Conservation (phyloP, 345 rosid genomes). For the Hibiscus trionum region DNA sequence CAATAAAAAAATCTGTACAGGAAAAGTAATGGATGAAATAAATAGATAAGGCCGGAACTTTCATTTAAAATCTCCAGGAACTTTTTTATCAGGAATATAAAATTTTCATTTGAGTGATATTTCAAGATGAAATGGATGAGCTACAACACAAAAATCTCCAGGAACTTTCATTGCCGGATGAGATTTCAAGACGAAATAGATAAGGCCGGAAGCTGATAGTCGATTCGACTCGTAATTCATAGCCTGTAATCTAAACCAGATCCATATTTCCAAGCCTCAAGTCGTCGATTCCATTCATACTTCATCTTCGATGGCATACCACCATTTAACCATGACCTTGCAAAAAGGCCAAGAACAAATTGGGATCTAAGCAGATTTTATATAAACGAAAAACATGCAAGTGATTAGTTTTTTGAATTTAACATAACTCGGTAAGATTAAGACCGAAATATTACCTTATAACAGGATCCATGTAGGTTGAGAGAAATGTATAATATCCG, state of each 20-base stretch:
- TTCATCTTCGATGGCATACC: conserved; percentile 43
- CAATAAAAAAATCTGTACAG: not conserved
- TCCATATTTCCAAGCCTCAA: conserved; percentile 16
- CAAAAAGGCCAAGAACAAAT: conserved; percentile 4
- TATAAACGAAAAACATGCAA: too few species aligned
- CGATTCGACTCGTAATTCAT: not conserved
- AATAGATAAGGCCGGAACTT: too few species aligned
- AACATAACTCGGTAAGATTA: not conserved
- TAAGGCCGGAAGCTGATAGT: not conserved
- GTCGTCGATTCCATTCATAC: conserved; percentile 62
- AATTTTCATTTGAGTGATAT: not conserved
- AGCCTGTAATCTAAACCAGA: not conserved
- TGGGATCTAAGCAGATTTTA: conserved; percentile 1
- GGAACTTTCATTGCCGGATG: not conserved
- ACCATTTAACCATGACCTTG: conserved; percentile 46
- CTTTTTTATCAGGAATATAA: not conserved
- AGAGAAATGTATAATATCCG: conserved; percentile 74
- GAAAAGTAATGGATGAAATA: too few species aligned
- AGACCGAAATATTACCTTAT: conserved; percentile 43
- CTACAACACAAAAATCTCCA: not conserved
- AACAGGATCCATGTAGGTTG: conserved; percentile 61
- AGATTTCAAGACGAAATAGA: not conserved
- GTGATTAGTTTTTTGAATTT: too few species aligned
- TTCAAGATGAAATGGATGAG: not conserved
- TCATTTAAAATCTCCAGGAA: too few species aligned